Percentiles rank a stretch among this genome's conserved stretches.
These are phyloP conservation scores for Tulasnella sp. DNA, from an alignment of 768 basidiomycete species.

Conservation along the genomic window DNA sequence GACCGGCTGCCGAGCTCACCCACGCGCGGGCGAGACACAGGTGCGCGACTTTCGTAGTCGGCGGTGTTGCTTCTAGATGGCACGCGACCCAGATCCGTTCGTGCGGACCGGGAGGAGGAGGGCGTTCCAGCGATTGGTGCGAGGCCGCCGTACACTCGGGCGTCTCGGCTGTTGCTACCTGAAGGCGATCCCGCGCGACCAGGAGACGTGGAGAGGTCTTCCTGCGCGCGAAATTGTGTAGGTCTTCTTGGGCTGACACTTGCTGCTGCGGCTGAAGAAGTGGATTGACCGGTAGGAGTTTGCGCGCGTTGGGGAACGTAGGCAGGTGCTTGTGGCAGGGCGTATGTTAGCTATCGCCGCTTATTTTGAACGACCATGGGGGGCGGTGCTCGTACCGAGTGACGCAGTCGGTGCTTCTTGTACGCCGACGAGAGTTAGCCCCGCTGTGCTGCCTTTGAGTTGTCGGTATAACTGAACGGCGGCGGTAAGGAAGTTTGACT, in stretches of 20 bases:
- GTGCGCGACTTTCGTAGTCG: neutral
- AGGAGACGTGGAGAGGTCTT: neutral
- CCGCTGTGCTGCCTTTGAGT: conserved; percentile 25
- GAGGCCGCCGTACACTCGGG: neutral
- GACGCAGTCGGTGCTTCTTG: neutral
- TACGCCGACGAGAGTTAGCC: conserved; percentile 30
- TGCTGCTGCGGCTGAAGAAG: neutral
- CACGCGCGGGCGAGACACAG: neutral
- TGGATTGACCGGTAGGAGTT: neutral
- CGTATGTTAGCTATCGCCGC: neutral
- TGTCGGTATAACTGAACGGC: conserved; percentile 38
- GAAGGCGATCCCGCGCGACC: neutral
- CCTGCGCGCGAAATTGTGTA: neutral
- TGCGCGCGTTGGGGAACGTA: neutral
- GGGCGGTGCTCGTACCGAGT: neutral
- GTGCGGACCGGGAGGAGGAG: neutral
- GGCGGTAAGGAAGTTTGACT: conserved; percentile 56
- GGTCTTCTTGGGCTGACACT: neutral
- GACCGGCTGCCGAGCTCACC: neutral
- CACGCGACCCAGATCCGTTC: neutral
- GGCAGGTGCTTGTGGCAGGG: neutral
- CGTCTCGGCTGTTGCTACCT: neutral
- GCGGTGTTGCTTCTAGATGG: neutral
- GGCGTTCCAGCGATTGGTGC: neutral
- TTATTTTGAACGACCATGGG: neutral